Evolutionary conservation across 2,329 filamentous ascomycete species (phyloP).

Genomic region (Aschersonia sp.): DNA sequence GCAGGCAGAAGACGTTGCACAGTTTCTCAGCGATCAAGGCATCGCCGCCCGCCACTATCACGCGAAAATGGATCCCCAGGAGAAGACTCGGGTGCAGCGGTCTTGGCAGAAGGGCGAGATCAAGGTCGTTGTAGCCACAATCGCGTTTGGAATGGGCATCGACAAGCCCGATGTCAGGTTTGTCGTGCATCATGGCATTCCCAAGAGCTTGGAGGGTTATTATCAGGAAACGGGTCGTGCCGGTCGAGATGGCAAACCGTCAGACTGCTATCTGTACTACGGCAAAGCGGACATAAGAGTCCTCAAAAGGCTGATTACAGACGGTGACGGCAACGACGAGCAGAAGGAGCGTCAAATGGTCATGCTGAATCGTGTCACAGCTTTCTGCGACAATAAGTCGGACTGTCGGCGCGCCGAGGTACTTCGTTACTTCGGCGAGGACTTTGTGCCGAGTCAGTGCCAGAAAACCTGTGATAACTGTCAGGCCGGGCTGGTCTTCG

Average conservation of each 20-base stretch:
- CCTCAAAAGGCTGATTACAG: constrained; percentile 67
- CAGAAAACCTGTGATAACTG: constrained; percentile 79
- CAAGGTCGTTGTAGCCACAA: constrained; percentile 92
- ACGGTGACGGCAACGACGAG: constrained; percentile 59
- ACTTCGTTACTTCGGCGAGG: constrained; percentile 86
- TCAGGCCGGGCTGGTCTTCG: constrained; percentile 54
- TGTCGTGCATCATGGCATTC: constrained; percentile 84
- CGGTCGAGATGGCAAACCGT: constrained; percentile 75
- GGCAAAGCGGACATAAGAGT: constrained; percentile 61
- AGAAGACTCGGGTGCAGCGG: constrained; percentile 59
- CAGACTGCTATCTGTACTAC: constrained; percentile 85
- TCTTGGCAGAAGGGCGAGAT: constrained; percentile 68
- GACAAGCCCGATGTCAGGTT: constrained; percentile 95
- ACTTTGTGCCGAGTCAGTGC: constrained; percentile 60
- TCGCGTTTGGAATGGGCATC: constrained; percentile 99
- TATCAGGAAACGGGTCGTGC: constrained; percentile 97
- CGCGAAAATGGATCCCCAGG: constrained; percentile 54
- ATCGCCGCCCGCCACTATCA: constrained; percentile 80
- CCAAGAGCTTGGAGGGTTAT: constrained; percentile 93
- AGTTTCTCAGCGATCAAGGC: constrained; percentile 46
- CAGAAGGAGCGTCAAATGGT: constrained; percentile 74
- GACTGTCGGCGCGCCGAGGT: constrained; percentile 84
- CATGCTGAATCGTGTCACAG: constrained; percentile 74
- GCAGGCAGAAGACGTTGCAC: constrained; percentile 67
- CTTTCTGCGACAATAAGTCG: constrained; percentile 78